Base-by-base conservation (phyloP, 2,329 filamentous ascomycete species). In the Neonectria sp. region DNA sequence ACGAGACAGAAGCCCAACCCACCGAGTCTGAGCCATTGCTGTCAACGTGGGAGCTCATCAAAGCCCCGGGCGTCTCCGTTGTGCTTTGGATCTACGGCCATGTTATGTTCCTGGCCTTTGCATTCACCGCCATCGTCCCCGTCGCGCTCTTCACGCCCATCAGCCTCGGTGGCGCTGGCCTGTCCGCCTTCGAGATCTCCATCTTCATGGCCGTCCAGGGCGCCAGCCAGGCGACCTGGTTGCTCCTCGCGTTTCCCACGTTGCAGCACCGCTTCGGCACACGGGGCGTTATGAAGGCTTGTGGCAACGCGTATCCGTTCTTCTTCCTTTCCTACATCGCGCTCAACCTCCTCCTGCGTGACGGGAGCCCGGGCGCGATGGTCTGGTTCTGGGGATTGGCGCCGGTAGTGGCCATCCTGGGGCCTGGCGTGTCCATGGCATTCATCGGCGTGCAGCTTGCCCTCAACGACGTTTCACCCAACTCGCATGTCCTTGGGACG, bases 401-500 rank as follows among this genome's bases (percentile, higher is more conserved):
- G 1, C 69, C 80, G 0, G 56, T 79, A 11, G 77, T 91, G 12
- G 81, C 83, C 0, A n/a, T 93, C 0, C 11, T 81, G 9, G 91
- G 90, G 0, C 86, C 86, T 13, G 89, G 90, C 1, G 88, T 93
- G 0, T 86, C 85, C 55, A 94, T 93, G 91, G 84, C 86, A 2
- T 93, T 92, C 75, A 95, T 92, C 0, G 90, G 85, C 2, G 86
- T 91, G 1, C 92, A 95, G 82, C 88, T 95, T 9, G 89, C 90
- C 0, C 76, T 95, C 35, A 95, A 95, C 78, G 92, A 95, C 65
- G 88, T 92, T 2, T 86, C 90, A 0, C 93, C 93, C 0, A 89
- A 85, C 11, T 86, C 89, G 1, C 83, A 84, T 48, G 87, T 89
- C 0, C 82, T 95, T 11, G 93, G 91, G 0, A 94, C 89, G 0